These are phyloP conservation scores for Podila minutissima DNA, from an alignment of 192 early-diverging fungal genomes.

Conservation along the genomic window DNA sequence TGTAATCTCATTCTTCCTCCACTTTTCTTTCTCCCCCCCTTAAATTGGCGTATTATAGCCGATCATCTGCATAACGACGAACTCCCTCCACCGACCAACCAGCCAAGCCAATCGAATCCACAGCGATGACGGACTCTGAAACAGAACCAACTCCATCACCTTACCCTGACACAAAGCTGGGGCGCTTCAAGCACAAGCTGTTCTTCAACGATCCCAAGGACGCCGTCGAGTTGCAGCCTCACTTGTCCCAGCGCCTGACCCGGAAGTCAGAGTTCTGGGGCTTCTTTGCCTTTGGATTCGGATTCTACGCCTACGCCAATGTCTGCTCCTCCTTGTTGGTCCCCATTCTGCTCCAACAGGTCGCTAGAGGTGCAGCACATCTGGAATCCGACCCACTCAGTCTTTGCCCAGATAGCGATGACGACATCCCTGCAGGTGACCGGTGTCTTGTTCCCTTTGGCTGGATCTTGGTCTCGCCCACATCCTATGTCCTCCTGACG, in stretches of 20 bases:
- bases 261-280: conserved; percentile 43
- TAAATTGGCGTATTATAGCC: no score
- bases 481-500: conserved; percentile 39
- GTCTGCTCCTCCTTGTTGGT: conserved; percentile 30
- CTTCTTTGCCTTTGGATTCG: conserved; percentile 46
- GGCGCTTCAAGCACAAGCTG: conserved; percentile 14
- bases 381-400: conserved; percentile 23
- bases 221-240: conserved; percentile 19
- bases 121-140: no score
- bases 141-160: not conserved
- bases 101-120: no score
- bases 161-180: not conserved
- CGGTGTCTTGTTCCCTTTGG: conserved; percentile 39
- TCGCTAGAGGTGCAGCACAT: conserved; percentile 19
- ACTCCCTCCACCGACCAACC: no score
- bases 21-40: no score
- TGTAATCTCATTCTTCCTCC: no score
- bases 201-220: conserved; percentile 23
- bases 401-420: conserved; percentile 14
- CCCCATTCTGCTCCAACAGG: conserved; percentile 33
- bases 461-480: conserved; percentile 35
- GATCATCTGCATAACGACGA: no score
- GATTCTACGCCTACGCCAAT: conserved; percentile 36
- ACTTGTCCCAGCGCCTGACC: conserved; percentile 12
- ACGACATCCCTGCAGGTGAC: conserved; percentile 24